Evolutionary conservation across 495 filamentous ascomycete species (phyloP), one percentile per base, ranked within the genome.

Genomic region (Apodospora peruviana): DNA sequence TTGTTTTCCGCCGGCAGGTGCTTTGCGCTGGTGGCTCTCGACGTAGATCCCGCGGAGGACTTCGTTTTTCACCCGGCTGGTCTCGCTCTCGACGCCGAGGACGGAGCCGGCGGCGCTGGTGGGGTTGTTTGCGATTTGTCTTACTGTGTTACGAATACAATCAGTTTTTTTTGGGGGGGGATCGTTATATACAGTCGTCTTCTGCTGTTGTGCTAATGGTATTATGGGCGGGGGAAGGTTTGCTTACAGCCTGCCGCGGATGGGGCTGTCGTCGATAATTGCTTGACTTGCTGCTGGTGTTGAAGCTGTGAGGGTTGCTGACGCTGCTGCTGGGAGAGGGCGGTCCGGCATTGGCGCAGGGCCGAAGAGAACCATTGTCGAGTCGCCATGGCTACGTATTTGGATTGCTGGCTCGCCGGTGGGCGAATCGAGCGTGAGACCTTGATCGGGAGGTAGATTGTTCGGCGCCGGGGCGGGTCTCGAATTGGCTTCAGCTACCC

Each of bases 361-460:
- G 39, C 39, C 39, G 18, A 35, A 11, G 40, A 44, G 43, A 59
- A 32, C 38, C 25, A 55, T 40, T 47, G 52, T 23, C 52, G 36
- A 38, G 37, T 43, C 21, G 52, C 47, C 52, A 55, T 55, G 47
- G n/a, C n/a, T n/a, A n/a, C n/a, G n/a, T n/a, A n/a, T n/a, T n/a
- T n/a, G n/a, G n/a, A n/a, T n/a, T n/a, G n/a, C n/a, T n/a, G n/a
- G n/a, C n/a, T n/a, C n/a, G n/a, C n/a, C n/a, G n/a, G n/a, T n/a
- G n/a, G n/a, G n/a, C n/a, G n/a, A n/a, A n/a, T n/a, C n/a, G n/a
- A n/a, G n/a, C n/a, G n/a, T n/a, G n/a, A n/a, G n/a, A n/a, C n/a
- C n/a, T n/a, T n/a, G n/a, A n/a, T n/a, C n/a, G n/a, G n/a, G n/a
- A n/a, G n/a, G n/a, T n/a, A n/a, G n/a, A n/a, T n/a, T n/a, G n/a